Base-by-base conservation (phyloP, 176 grass and related monocot species). In the Metroxylon sagu region DNA sequence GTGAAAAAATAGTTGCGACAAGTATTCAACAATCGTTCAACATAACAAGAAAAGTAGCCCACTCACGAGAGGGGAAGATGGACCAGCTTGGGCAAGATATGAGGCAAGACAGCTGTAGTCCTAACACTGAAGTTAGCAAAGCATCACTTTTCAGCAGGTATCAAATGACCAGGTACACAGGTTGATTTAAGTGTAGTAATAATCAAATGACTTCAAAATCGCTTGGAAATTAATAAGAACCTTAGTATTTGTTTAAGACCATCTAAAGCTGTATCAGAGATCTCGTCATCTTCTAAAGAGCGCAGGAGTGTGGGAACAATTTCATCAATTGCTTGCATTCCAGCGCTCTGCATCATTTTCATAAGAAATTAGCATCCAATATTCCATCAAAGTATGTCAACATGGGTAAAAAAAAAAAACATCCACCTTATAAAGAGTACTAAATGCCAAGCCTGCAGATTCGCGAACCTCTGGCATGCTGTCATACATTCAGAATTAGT, bases 191-290 rank as follows among this genome's bases (percentile, higher is more conserved):
- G 18, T 35, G 7, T 51, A 4, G 8, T n/a, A 16, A 62, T 3
- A 54, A 26, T 0, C 3, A 26, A 14, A 25, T 21, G 18, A 23
- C 48, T 1, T 30, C 6, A n/a, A 18, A 50, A 43, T 12, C 1
- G 12, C n/a, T 18, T 18, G 7, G 28, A 14, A 49, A 25, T 69
- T 48, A 69, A 29, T 14, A 30, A 19, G 60, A 73, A 97, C 92
- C 87, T 97, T 77, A 97, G 73, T 80, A 97, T 97, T 74, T 97
- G 92, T 67, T 97, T 97, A 59, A 97, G 81, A 71, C 92, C 92
- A 85, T 97, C 87, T 82, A 97, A 87, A 30, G 92, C 92, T 55
- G 92, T 97, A 60, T 80, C 87, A 77, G 92, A 97, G 31, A 83
- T 97, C 31, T 81, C 73, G 5, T 91, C 83, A 76, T 88, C 92